Percentiles rank a stretch among this genome's conserved stretches.
phyloP scores from a whole-genome alignment of 2,329 filamentous ascomycete species.

The Pyrenophora teres region DNA sequence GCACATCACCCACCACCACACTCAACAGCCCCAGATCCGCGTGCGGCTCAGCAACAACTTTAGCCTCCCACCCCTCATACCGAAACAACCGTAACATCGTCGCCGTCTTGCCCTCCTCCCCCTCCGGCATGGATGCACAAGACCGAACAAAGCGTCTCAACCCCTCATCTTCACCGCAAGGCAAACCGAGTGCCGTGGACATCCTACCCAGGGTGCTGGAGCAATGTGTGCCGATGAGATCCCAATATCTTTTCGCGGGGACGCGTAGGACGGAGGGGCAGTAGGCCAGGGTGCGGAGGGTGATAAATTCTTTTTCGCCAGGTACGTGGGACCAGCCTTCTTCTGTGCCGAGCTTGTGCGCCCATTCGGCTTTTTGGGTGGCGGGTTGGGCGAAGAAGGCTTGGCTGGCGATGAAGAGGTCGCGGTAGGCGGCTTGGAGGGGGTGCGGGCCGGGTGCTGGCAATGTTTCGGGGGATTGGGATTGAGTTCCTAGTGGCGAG shows the following conservation, averaged over 20 bases:
- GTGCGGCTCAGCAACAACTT: conserved; percentile 46
- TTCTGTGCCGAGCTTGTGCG: conserved; percentile 41
- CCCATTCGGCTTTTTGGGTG: conserved; percentile 36
- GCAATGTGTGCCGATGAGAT: conserved; percentile 37
- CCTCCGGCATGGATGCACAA: conserved; percentile 26
- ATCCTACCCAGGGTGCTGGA: conserved; percentile 32
- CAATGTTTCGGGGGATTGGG: background rate
- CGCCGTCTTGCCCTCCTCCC: conserved; percentile 33
- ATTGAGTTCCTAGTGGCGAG: conserved; percentile 1
- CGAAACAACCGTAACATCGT: conserved; percentile 46
- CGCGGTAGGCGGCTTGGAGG: conserved; percentile 35
- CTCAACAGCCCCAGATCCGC: conserved; percentile 43
- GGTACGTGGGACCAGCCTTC: conserved; percentile 45
- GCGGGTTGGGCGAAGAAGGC: conserved; percentile 38
- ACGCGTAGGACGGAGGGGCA: conserved; percentile 39
- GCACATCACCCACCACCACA: conserved; percentile 42
- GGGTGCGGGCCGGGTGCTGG: conserved; percentile 27
- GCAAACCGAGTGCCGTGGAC: conserved; percentile 25
- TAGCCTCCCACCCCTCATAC: conserved; percentile 43
- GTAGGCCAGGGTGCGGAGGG: conserved; percentile 37
- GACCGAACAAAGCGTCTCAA: conserved; percentile 36
- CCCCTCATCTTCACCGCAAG: conserved; percentile 15
- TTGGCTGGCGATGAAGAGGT: conserved; percentile 38
- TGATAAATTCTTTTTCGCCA: conserved; percentile 49
- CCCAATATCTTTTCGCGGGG: conserved; percentile 42